Conservation (phyloP, 148 eudicot species). For the Vaccinium corymbosum region DNA sequence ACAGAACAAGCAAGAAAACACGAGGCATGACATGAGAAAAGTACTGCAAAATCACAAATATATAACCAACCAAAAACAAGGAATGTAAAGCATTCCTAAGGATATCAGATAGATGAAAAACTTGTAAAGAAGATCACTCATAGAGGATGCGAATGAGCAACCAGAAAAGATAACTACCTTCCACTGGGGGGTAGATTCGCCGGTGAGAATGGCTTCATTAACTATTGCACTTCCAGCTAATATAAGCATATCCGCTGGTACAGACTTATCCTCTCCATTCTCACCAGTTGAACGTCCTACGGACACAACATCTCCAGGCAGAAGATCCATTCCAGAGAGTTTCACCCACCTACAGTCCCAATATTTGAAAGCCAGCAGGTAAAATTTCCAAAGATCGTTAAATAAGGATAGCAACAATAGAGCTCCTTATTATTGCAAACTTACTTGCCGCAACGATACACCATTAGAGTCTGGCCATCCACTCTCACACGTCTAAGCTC, state of each 20-base stretch:
- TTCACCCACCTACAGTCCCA: slow-evolving; percentile 72
- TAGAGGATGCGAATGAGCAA: slow-evolving; percentile 7
- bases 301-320: slow-evolving; percentile 98
- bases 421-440: slow-evolving; percentile 22
- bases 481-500: slow-evolving; percentile 98
- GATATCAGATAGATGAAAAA: slow-evolving; percentile 1
- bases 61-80: not conserved
- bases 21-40: not conserved
- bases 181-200: slow-evolving; percentile 99
- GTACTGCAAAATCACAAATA: slow-evolving; percentile 10
- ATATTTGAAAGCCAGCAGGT: slow-evolving; percentile 17
- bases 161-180: slow-evolving; percentile 54
- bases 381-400: slow-evolving; percentile 5
- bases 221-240: slow-evolving; percentile 94
- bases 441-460: slow-evolving; percentile 93
- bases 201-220: slow-evolving; percentile 95
- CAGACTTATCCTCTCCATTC: slow-evolving; percentile 92
- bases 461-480: slow-evolving; percentile 85
- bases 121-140: not conserved
- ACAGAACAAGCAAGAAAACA: slow-evolving; percentile 1
- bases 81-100: not conserved
- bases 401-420: not conserved
- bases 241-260: slow-evolving; percentile 94
- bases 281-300: slow-evolving; percentile 78
- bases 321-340: slow-evolving; percentile 84